phyloP scores from a whole-genome alignment of 495 filamentous ascomycete genomes.

The Daldinia vernicosa region DNA sequence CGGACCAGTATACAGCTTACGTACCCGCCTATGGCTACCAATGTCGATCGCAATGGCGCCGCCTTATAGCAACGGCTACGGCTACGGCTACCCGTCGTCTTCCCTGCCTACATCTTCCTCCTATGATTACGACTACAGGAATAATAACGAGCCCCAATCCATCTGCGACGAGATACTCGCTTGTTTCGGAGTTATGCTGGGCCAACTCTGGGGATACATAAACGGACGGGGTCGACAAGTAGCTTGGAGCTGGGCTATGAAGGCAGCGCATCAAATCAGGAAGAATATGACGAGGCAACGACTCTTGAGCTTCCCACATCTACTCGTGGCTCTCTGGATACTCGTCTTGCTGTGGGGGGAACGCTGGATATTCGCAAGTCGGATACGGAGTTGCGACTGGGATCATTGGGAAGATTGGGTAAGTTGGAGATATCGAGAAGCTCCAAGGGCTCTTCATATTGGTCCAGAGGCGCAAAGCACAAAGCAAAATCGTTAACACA shows the following conservation, averaged over 20 bases:
- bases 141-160: constrained; percentile 40
- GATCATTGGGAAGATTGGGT: constrained; percentile 92
- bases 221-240: constrained; percentile 50
- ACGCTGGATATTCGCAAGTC: constrained; percentile 73
- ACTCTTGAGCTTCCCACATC: constrained; percentile 68
- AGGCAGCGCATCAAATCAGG: constrained; percentile 44
- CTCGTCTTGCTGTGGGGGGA: constrained; percentile 88
- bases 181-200: constrained; percentile 26
- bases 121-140: constrained; percentile 36
- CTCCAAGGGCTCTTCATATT: background rate
- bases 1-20: constrained; percentile 1
- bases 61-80: constrained; percentile 49
- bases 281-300: constrained; percentile 55
- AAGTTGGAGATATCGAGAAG: constrained; percentile 47
- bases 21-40: constrained; percentile 45
- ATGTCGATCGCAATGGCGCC: constrained; percentile 46
- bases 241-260: constrained; percentile 39
- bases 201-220: constrained; percentile 47
- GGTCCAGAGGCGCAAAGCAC: background rate
- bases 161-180: constrained; percentile 47
- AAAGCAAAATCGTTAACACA: constrained; percentile 26
- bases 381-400: constrained; percentile 80
- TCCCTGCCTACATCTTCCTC: constrained; percentile 23
- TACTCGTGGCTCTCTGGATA: constrained; percentile 78
- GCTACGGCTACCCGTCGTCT: constrained; percentile 36